Conservation (phyloP, 2,329 filamentous ascomycete species). For the Phyllosticta citrichinensis region DNA sequence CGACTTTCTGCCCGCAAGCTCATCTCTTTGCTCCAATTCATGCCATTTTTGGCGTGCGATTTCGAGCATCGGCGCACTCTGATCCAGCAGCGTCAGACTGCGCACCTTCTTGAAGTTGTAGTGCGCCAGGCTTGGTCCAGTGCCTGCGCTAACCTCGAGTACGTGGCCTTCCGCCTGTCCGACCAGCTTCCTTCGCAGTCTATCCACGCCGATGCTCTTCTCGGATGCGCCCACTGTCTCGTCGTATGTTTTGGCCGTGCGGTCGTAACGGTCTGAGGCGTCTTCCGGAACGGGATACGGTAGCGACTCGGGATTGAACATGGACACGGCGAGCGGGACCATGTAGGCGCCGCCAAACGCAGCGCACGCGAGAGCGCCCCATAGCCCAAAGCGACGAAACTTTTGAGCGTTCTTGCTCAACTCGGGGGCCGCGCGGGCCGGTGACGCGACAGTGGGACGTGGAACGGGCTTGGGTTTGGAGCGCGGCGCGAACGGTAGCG, state of each 20-base stretch:
- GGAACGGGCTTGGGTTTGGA: neutral
- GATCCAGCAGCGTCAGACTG: conserved; percentile 38
- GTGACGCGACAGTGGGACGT: neutral
- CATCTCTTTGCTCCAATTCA: conserved; percentile 25
- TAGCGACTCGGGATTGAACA: conserved; percentile 11
- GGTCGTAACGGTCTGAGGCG: conserved; percentile 37
- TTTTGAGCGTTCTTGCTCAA: neutral
- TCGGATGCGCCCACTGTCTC: conserved; percentile 37
- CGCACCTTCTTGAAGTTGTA: conserved; percentile 31
- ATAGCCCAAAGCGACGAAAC: neutral
- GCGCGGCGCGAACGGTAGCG: neutral
- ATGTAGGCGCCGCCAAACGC: conserved; percentile 3
- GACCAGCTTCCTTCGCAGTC: conserved; percentile 31
- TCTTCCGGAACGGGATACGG: conserved; percentile 24
- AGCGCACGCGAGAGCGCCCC: neutral
- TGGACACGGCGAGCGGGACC: neutral
- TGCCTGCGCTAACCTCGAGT: conserved; percentile 40
- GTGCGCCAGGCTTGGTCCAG: conserved; percentile 38
- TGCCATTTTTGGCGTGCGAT: conserved; percentile 40
- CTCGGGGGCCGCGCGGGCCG: neutral
- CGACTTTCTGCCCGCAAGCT: neutral
- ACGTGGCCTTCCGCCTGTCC: conserved; percentile 36
- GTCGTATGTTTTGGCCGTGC: conserved; percentile 36
- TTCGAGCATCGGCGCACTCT: conserved; percentile 38
- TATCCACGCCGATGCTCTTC: conserved; percentile 31